Evolutionary conservation across 768 basidiomycete species (phyloP), one percentile per base, ranked within the genome.

Genomic region (Thelephora aurantiotincta): DNA sequence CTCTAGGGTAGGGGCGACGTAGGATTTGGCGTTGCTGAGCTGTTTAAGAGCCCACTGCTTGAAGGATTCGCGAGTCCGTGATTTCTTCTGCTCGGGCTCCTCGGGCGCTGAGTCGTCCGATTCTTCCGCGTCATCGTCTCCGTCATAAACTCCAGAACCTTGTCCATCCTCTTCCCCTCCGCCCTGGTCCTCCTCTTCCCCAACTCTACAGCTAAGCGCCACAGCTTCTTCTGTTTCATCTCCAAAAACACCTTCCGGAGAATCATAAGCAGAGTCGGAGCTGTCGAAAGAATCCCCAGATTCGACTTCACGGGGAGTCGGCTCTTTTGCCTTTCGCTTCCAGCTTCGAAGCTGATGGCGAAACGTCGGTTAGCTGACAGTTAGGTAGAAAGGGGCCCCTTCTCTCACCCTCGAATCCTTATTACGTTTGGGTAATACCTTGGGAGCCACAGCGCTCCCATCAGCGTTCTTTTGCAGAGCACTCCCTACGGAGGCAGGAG

Each of bases 11-110:
- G 63, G 60, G 9, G 62, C 60, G 7, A 64, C 56, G 42, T 73
- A 68, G 35, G 60, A 61, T 54, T 75, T 76, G 16, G 64, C 72
- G 3, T 54, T 57, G 45, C 68, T 78, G 45, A 87, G 70, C 58
- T 96, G 91, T 47, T 82, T 75, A 51, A 80, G 58, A 0, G 92
- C 93, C 93, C 93, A 96, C 35, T 80, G 71, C 60, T 96, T 96
- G 74, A 96, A 97, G 26, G 26, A 4, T 30, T 9, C 26, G 6
- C 76, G 74, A 3, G 66, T 55, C 23, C 60, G 58, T 50, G 69
- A 77, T 12, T 61, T 58, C 55, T 65, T 70, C 44, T 52, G 20
- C 20, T 59, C 55, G 4, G 60, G 52, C 16, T 58, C 59, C 5
- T 50, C 50, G 1, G 56, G 53, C 2, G 52, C 52, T 19, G 52